Evolutionary conservation across 495 filamentous ascomycete genomes (phyloP).

Genomic region (Lichenothelia convexa): DNA sequence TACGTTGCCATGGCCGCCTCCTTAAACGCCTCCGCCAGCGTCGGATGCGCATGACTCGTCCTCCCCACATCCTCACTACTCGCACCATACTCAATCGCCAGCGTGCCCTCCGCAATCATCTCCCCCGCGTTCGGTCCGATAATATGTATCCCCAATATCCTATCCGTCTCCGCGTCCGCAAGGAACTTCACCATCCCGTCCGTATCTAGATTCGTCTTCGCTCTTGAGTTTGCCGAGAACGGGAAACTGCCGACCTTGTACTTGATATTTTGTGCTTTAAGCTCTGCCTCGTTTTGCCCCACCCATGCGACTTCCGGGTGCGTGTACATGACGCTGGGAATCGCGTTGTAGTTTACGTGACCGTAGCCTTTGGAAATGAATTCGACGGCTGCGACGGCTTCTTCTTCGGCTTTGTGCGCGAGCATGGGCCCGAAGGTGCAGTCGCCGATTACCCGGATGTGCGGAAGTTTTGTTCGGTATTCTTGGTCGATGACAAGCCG

Average conservation of each 20-base stretch:
- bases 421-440: conserved; percentile 98
- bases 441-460: conserved; percentile 94
- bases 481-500: conserved; percentile 93
- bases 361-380: conserved; percentile 95
- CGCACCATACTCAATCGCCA: conserved; percentile 92
- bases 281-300: conserved; percentile 88
- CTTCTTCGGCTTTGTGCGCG: conserved; percentile 98
- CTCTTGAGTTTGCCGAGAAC: conserved; percentile 91
- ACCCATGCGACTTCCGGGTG: conserved; percentile 98
- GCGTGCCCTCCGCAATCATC: conserved; percentile 96
- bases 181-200: conserved; percentile 97
- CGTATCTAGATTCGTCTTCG: conserved; percentile 96
- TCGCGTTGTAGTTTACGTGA: conserved; percentile 96
- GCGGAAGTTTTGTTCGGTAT: conserved; percentile 90
- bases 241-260: conserved; percentile 89
- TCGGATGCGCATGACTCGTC: conserved; percentile 94
- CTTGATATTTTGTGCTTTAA: conserved; percentile 74
- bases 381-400: conserved; percentile 83
- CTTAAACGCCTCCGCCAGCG: conserved; percentile 94
- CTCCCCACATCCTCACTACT: conserved; percentile 87
- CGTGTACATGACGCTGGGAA: conserved; percentile 98
- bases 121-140: conserved; percentile 90
- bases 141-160: conserved; percentile 90
- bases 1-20: conserved; percentile 98
- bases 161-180: conserved; percentile 88